These are phyloP conservation scores for Nadsonia starkeyi-henricii DNA, from an alignment of 1,139 yeast genomes.

Conservation along the genomic window DNA sequence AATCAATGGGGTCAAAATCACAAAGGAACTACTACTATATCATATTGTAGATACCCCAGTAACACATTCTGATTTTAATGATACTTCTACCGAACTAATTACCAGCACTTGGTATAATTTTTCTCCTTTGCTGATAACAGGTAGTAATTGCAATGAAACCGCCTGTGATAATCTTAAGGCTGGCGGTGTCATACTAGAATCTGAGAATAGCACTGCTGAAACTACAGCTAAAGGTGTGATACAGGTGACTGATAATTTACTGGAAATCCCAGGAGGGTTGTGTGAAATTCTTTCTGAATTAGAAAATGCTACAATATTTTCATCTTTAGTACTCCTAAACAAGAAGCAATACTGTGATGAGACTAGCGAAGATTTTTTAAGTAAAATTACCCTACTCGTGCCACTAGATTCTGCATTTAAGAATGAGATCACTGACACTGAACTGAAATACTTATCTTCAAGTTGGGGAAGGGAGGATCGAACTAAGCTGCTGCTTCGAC, in stretches of 20 bases:
- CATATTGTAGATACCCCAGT: background rate
- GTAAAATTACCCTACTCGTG: background rate
- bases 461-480: background rate
- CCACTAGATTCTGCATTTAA: background rate
- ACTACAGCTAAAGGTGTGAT: background rate
- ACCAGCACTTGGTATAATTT: background rate
- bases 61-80: background rate
- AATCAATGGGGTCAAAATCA: background rate
- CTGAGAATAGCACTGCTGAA: background rate
- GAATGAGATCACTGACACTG: background rate
- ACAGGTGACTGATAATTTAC: background rate
- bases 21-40: background rate
- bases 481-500: background rate
- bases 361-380: background rate
- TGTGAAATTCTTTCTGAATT: background rate
- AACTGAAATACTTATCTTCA: background rate
- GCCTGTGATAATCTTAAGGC: background rate
- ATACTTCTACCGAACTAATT: background rate
- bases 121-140: background rate
- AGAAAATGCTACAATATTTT: background rate
- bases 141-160: background rate
- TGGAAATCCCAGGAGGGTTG: background rate
- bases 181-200: background rate
- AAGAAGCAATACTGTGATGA: background rate
- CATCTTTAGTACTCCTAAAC: background rate